Percentiles rank a stretch among this genome's conserved stretches.
Evolutionary conservation across 306 rosid genomes (phyloP).

Genomic region (Gastrolobium bilobum): DNA sequence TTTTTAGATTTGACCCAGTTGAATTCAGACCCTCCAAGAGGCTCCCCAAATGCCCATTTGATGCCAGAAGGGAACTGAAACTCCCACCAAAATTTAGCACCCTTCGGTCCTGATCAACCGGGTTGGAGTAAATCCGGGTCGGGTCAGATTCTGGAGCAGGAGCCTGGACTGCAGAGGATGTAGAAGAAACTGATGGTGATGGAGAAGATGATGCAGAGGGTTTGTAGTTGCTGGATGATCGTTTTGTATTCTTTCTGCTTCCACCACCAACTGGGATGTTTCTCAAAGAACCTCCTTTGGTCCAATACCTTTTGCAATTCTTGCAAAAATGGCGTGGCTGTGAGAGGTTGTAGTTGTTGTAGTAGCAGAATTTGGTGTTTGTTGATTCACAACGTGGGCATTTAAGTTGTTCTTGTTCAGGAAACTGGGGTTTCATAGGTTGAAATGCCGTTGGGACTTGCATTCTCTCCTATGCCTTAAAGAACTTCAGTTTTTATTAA

Average conservation of each 20-base stretch:
- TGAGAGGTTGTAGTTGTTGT: slow-evolving; percentile 94
- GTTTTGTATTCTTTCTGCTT: slow-evolving; percentile 74
- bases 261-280: slow-evolving; percentile 97
- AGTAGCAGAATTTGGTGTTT: slow-evolving; percentile 96
- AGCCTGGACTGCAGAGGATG: slow-evolving; percentile 46
- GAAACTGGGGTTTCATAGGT: slow-evolving; percentile 71
- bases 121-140: slow-evolving; percentile 27
- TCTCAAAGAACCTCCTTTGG: slow-evolving; percentile 90
- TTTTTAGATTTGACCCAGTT: slow-evolving; percentile 65
- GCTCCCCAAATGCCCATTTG: slow-evolving; percentile 68
- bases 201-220: slow-evolving; percentile 51
- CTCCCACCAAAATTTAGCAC: slow-evolving; percentile 60
- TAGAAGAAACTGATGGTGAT: slow-evolving; percentile 52
- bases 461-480: slow-evolving; percentile 52
- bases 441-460: slow-evolving; percentile 70
- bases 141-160: slow-evolving; percentile 51
- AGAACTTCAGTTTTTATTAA: slow-evolving; percentile 4
- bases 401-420: slow-evolving; percentile 87
- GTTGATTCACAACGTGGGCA: slow-evolving; percentile 91
- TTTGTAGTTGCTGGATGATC: slow-evolving; percentile 56
- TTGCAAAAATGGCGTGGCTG: slow-evolving; percentile 99
- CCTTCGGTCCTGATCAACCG: slow-evolving; percentile 51
- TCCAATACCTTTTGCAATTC: slow-evolving; percentile 92
- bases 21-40: slow-evolving; percentile 69
- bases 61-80: slow-evolving; percentile 76